These are phyloP conservation scores for Zoysia pacifica DNA, from an alignment of 176 grass and related monocot genomes.

Conservation along the genomic window DNA sequence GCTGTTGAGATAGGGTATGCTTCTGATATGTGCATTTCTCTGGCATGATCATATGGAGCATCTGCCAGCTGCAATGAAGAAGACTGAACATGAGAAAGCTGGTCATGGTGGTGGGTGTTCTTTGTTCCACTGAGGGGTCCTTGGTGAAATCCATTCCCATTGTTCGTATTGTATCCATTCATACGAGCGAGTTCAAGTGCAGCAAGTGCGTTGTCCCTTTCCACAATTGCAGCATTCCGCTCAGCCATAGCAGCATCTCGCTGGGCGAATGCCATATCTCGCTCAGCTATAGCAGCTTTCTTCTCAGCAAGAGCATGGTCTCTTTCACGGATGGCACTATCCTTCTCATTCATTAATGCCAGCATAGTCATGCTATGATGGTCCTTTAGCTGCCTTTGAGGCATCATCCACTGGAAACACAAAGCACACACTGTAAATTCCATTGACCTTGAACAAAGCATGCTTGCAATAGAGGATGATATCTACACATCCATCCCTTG, in stretches of 20 bases:
- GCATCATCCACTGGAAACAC: conserved; percentile 88
- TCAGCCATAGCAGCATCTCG: conserved; percentile 81
- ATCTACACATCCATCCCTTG: neutral
- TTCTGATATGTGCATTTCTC: conserved; percentile 82
- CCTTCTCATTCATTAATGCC: conserved; percentile 69
- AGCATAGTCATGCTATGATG: conserved; percentile 67
- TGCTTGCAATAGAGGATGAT: neutral
- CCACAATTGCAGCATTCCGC: conserved; percentile 70
- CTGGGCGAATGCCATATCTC: conserved; percentile 71
- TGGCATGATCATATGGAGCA: conserved; percentile 74
- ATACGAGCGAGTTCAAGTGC: conserved; percentile 64
- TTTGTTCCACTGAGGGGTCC: conserved; percentile 44
- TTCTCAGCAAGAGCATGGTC: conserved; percentile 83
- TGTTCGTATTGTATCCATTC: conserved; percentile 54
- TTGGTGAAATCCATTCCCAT: conserved; percentile 45
- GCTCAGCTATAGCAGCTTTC: conserved; percentile 81
- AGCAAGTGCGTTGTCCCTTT: conserved; percentile 79
- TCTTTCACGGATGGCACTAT: conserved; percentile 76
- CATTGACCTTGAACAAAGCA: neutral
- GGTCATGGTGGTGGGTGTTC: conserved; percentile 56
- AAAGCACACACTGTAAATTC: neutral
- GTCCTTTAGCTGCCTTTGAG: conserved; percentile 73
- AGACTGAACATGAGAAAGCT: conserved; percentile 62
- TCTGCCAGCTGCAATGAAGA: conserved; percentile 69
- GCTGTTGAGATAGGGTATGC: conserved; percentile 73